Base-by-base conservation (phyloP, 257 asterid genomes). In the Anisodus tanguticus region DNA sequence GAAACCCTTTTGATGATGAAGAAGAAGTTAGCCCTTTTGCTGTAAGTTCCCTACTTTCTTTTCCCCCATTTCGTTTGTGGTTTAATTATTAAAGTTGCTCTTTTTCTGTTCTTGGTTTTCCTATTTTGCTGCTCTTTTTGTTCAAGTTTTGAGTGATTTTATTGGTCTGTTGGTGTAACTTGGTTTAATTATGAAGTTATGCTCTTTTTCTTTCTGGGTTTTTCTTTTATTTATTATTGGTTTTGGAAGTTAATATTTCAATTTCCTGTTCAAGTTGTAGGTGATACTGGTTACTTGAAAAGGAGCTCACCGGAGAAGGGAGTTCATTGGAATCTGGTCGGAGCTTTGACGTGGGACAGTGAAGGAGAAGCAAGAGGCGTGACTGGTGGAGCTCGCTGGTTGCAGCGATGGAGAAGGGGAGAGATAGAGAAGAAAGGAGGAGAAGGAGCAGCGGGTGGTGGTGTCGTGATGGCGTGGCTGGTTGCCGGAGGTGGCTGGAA, bases 21-120 rank as follows among this genome's bases (percentile, higher is more conserved):
- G 83, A 84, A 37, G 87, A 79, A 64, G 87, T 84, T 66, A 84
- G 79, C 17, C 87, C 87, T 55, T 84, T 84, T 47, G 83, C 87
- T 51, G 87, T 84, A 79, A 79, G 80, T 51, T 64, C 59, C n/a
- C 59, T 41, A 19, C 22, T 35, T 60, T 5, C 80, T 19, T 22
- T 0, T 15, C 26, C 26, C 26, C 26, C 26, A 0, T 22, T 22
- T 22, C 26, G 26, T 59, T 62, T 77, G 53, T 0, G 57, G 68
- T 39, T 17, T 80, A 59, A 41, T 57, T 59, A 13, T 62, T 17
- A 80, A 41, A 80, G 60, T 74, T 47, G 8, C 64, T 26, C 3
- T 26, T n/a, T 76, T 26, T 31, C 13, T 2, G 17, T 22, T 6
- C 6, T 74, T 11, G 80, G 43, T 7, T 76, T 76, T 76, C 49